Evolutionary conservation across 305 asterid genomes (phyloP), one percentile per base, ranked within the genome.

Genomic region (Ilex paraguariensis): DNA sequence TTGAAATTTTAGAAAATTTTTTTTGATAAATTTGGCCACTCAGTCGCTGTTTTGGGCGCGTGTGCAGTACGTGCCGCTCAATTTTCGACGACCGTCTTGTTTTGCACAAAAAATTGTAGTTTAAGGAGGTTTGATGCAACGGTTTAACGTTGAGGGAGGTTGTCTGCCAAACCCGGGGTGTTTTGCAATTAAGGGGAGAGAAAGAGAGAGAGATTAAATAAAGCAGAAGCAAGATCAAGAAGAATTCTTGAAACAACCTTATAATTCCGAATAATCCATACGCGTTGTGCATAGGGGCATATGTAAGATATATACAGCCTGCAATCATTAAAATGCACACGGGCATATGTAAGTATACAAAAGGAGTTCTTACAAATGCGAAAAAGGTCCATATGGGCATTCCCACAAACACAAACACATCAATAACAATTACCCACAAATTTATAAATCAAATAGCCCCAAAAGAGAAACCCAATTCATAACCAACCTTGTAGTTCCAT

Each of bases 401-500:
- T 21, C 28, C 28, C 28, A 1, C 28, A 21, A 21, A 21, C 28
- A 21, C 1, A 42, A 14, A 31, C 42, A 56, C 7, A 61, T 52
- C 0, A n/a, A 9, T 51, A 31, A 12, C 9, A 31, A 54, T 39
- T n/a, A 50, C 16, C 31, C 30, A 48, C 32, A 42, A 45, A 36
- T 36, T 28, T 28, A n/a, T 21, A 21, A 21, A 1, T 21, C 28
- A 21, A 21, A 21, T 21, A 21, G 28, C 28, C 12, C 44, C 15
- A 15, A 33, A 16, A 32, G 49, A 51, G 56, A 32, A 14, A 16
- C 36, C 16, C 17, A 56, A 61, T 60, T 39, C 11, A 13, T 0
- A 56, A 70, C 86, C 82, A 71, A 85, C 96, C 81, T 90, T 68
- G 97, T 78, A 6, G 75, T 82, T 79, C 96, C 97, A 77, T 90